Percentiles rank a stretch among this genome's conserved stretches.
Evolutionary conservation across 2,329 filamentous ascomycete species (phyloP).

Genomic region (Exophiala mesophila): DNA sequence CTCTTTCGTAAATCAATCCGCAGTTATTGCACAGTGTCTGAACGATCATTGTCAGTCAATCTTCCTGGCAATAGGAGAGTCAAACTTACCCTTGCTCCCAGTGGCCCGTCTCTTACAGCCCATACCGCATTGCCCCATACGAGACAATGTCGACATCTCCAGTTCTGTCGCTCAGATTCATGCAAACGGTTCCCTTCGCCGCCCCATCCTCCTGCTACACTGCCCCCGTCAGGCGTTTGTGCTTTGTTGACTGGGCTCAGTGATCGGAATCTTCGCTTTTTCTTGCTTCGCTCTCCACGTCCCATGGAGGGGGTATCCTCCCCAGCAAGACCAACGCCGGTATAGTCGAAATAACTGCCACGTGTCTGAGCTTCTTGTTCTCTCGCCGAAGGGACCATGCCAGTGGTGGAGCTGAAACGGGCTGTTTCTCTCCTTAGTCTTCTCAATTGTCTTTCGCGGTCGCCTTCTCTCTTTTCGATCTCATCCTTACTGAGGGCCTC

Average conservation of each 20-base stretch:
- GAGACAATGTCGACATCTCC: slow-evolving; percentile 83
- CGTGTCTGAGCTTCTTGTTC: slow-evolving; percentile 59
- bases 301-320: slow-evolving; percentile 74
- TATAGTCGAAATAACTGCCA: slow-evolving; percentile 56
- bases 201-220: slow-evolving; percentile 60
- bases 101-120: slow-evolving; percentile 88
- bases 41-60: slow-evolving; percentile 12
- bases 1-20: slow-evolving; percentile 80
- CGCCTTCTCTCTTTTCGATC: slow-evolving; percentile 93
- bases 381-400: slow-evolving; percentile 57
- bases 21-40: slow-evolving; percentile 91
- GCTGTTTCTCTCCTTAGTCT: slow-evolving; percentile 85
- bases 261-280: slow-evolving; percentile 88
- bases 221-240: slow-evolving; percentile 66
- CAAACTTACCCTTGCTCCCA: slow-evolving; percentile 68
- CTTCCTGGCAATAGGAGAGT: slow-evolving; percentile 8
- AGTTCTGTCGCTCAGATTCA: slow-evolving; percentile 66
- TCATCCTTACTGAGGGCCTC: slow-evolving; percentile 86
- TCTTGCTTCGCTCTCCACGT: slow-evolving; percentile 86
- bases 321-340: slow-evolving; percentile 35
- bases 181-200: slow-evolving; percentile 61
- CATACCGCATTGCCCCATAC: slow-evolving; percentile 88
- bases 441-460: slow-evolving; percentile 85
- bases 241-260: slow-evolving; percentile 71
- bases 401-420: slow-evolving; percentile 79